These are phyloP conservation scores for Diaporthe helianthi DNA, from an alignment of 2,329 filamentous ascomycete genomes.

Conservation along the genomic window DNA sequence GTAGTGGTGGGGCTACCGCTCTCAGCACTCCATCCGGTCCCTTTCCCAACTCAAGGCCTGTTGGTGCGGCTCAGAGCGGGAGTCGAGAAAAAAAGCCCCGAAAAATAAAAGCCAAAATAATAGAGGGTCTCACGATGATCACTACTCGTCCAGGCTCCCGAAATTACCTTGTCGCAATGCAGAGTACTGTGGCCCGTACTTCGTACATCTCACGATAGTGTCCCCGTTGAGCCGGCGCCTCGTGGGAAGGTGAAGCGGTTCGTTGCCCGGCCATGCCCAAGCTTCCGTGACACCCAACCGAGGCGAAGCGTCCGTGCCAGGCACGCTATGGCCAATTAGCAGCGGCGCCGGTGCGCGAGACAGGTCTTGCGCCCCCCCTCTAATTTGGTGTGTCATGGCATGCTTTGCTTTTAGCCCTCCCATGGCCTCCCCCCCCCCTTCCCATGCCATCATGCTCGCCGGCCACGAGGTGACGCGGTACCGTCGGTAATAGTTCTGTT, in stretches of 20 bases:
- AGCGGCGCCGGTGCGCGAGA: constrained; percentile 26
- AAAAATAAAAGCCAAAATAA: neutral
- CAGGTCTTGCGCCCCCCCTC: constrained; percentile 27
- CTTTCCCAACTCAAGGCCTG: constrained; percentile 7
- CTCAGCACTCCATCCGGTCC: constrained; percentile 17
- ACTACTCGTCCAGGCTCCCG: constrained; percentile 12
- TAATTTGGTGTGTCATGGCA: constrained; percentile 27
- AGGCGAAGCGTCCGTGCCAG: constrained; percentile 17
- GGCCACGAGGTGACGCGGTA: constrained; percentile 24
- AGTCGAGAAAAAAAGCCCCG: too few relatives aligned
- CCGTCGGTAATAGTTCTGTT: constrained; percentile 20
- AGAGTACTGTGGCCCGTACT: too few relatives aligned
- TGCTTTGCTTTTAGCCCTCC: constrained; percentile 9
- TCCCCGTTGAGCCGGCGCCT: constrained; percentile 10
- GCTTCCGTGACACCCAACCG: constrained; percentile 24
- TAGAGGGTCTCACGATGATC: constrained; percentile 19
- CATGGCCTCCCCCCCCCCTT: too few relatives aligned
- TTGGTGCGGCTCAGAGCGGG: constrained; percentile 10
- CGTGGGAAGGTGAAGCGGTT: constrained; percentile 6
- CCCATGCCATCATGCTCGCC: constrained; percentile 22
- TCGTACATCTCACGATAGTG: constrained; percentile 24
- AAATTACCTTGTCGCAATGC: constrained; percentile 22
- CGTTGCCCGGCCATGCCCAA: constrained; percentile 11
- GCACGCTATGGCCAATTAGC: constrained; percentile 22
- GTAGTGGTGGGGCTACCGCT: constrained; percentile 14